Evolutionary conservation across 2,329 filamentous ascomycete genomes (phyloP).

Genomic region (Aspergillus sp.): DNA sequence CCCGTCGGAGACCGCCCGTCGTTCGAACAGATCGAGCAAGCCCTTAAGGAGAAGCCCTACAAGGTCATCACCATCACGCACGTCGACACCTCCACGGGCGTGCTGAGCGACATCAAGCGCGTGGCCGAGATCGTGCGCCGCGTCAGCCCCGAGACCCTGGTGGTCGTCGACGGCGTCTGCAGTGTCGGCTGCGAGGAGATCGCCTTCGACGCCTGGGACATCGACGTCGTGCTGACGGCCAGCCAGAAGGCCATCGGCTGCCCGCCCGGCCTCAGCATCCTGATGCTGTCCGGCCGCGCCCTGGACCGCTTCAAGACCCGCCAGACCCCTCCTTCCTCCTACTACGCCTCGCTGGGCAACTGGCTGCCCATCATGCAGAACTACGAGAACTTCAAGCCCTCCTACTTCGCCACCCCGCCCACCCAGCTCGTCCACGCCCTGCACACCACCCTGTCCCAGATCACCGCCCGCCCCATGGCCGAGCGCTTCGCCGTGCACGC

Average conservation of each 20-base stretch:
- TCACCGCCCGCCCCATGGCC: constrained; percentile 74
- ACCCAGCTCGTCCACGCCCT: constrained; percentile 92
- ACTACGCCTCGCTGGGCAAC: constrained; percentile 96
- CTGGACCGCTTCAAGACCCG: constrained; percentile 77
- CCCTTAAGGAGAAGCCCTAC: constrained; percentile 85
- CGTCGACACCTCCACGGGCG: constrained; percentile 95
- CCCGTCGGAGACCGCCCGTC: constrained; percentile 85
- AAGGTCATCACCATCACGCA: constrained; percentile 95
- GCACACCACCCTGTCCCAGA: constrained; percentile 83
- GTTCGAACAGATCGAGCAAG: constrained; percentile 82
- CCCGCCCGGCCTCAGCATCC: constrained; percentile 89
- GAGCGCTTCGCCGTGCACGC: constrained; percentile 82
- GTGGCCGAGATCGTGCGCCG: constrained; percentile 79
- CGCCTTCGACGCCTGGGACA: constrained; percentile 88
- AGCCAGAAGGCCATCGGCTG: constrained; percentile 97
- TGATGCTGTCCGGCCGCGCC: constrained; percentile 88
- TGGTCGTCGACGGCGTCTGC: constrained; percentile 95
- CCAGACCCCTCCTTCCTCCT: constrained; percentile 78
- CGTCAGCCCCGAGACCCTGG: constrained; percentile 85
- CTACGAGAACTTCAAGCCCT: constrained; percentile 96
- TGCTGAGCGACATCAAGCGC: constrained; percentile 84
- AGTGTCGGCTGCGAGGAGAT: constrained; percentile 96
- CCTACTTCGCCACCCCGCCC: constrained; percentile 95
- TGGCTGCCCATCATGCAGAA: constrained; percentile 99
- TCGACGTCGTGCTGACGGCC: constrained; percentile 91